Percentiles rank a stretch among this genome's conserved stretches.
Evolutionary conservation across 306 rosid species (phyloP).

Genomic region (Quercus gilva): DNA sequence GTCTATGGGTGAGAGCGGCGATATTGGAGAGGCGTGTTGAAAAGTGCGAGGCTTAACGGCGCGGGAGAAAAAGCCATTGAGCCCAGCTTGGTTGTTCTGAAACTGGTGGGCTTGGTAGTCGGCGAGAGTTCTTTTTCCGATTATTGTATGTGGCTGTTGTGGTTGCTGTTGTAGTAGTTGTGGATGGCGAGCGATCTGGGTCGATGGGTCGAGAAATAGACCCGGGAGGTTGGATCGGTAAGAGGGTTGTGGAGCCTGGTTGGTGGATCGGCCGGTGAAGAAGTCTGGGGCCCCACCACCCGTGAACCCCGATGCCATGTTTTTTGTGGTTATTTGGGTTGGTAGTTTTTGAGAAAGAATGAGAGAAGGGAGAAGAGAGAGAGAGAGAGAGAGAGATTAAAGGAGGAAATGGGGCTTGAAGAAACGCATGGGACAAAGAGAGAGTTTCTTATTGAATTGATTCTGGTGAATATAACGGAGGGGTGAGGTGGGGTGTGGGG

Average conservation of each 20-base stretch:
- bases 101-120: conserved; percentile 53
- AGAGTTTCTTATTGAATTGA: conserved; percentile 37
- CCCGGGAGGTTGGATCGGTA: conserved; percentile 52
- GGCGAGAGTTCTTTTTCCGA: conserved; percentile 68
- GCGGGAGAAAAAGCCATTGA: conserved; percentile 45
- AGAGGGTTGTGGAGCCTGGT: conserved; percentile 42
- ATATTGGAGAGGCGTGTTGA: conserved; percentile 42
- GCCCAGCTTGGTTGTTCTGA: conserved; percentile 32
- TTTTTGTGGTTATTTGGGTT: background rate
- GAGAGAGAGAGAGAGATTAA: background rate
- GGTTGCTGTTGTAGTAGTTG: too few relatives aligned
- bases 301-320: conserved; percentile 77
- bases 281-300: conserved; percentile 59
- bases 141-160: conserved; percentile 13
- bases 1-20: conserved; percentile 56
- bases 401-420: conserved; percentile 38
- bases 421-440: conserved; percentile 45
- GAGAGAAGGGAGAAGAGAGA: background rate
- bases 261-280: conserved; percentile 54
- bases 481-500: conserved; percentile 10
- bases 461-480: conserved; percentile 40
- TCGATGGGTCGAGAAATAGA: conserved; percentile 47
- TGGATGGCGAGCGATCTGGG: conserved; percentile 56
- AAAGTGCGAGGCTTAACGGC: conserved; percentile 60
- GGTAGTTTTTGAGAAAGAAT: background rate